Evolutionary conservation across 208 protist species (phyloP).

Genomic region (Trypanosoma brucei): DNA sequence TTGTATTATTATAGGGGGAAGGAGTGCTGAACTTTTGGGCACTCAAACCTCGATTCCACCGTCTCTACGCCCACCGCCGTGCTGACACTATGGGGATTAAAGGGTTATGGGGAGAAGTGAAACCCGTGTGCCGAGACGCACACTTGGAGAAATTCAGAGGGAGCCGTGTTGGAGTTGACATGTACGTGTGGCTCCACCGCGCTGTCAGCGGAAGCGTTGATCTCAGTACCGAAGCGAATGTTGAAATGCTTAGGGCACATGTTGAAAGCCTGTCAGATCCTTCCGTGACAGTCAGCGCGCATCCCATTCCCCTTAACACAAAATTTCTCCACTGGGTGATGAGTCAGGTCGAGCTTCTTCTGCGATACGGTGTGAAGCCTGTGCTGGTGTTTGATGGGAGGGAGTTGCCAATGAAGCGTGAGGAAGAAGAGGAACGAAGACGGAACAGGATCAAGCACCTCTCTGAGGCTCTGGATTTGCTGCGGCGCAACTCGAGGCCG

Average conservation of each 20-base stretch:
- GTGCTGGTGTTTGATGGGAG: constrained; percentile 83
- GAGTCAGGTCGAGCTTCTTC: constrained; percentile 32
- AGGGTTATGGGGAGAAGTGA: constrained; percentile 72
- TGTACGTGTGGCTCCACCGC: constrained; percentile 88
- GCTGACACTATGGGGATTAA: constrained; percentile 74
- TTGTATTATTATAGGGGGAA: no score
- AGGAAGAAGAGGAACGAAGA: constrained; percentile 53
- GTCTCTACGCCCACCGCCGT: no score
- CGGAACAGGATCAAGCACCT: constrained; percentile 31
- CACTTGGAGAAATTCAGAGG: constrained; percentile 75
- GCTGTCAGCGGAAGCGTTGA: constrained; percentile 39
- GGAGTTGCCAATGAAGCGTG: constrained; percentile 72
- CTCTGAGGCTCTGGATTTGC: constrained; percentile 28
- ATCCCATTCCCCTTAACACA: constrained; percentile 10
- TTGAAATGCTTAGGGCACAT: constrained; percentile 9
- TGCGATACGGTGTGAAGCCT: constrained; percentile 60
- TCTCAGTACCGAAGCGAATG: constrained; percentile 24
- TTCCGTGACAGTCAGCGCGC: neutral
- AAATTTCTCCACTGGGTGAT: constrained; percentile 25
- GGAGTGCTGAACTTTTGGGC: no score
- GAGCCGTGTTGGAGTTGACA: constrained; percentile 77
- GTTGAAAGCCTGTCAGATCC: neutral
- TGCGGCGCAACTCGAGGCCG: constrained; percentile 36
- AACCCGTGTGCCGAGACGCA: constrained; percentile 60
- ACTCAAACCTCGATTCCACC: no score